Evolutionary conservation across 495 filamentous ascomycete genomes (phyloP), one percentile per base, ranked within the genome.

Genomic region (Xylaria nigripes): DNA sequence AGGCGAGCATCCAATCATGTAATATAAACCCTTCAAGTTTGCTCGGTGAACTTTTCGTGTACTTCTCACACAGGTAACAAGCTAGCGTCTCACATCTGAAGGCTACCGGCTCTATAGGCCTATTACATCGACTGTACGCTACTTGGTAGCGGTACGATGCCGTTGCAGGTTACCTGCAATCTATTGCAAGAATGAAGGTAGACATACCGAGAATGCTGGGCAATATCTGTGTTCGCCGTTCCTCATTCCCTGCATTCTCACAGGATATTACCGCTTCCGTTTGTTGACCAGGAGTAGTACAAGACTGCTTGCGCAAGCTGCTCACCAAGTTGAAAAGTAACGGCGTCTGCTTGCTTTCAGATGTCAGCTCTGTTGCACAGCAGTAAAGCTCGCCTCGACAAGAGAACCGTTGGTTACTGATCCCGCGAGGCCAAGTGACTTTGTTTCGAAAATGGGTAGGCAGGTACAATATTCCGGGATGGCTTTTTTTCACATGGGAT

Each of bases 321-420:
- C 13, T 15, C 24, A 42, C 21, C 9, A 21, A 29, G 21, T 38
- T 29, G 46, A 41, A 2, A 29, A 44, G 29, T 25, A 15, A 22
- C 15, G 50, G 50, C 49, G 52, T 50, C 34, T 49, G 49, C 51
- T 60, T 58, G 32, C 19, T 29, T 60, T 55, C 46, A 51, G 43
- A 54, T 49, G 30, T 46, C 53, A n/a, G 51, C 44, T 42, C 13
- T 22, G 62, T 65, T 45, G 40, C 57, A 65, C 62, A 27, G 45
- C 59, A 65, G 62, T 23, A 45, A 32, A 57, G 47, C 45, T 65
- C 57, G 56, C 56, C 62, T 65, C 50, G 48, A 58, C 45, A 42
- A 54, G 44, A 21, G 45, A 58, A 57, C 56, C 25, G 55, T 63
- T 55, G 61, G 61, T 13, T 36, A 23, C 24, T 23, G 19, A 44